These are phyloP conservation scores for Selenicereus undatus DNA, from an alignment of 148 eudicot genomes.

Conservation along the genomic window DNA sequence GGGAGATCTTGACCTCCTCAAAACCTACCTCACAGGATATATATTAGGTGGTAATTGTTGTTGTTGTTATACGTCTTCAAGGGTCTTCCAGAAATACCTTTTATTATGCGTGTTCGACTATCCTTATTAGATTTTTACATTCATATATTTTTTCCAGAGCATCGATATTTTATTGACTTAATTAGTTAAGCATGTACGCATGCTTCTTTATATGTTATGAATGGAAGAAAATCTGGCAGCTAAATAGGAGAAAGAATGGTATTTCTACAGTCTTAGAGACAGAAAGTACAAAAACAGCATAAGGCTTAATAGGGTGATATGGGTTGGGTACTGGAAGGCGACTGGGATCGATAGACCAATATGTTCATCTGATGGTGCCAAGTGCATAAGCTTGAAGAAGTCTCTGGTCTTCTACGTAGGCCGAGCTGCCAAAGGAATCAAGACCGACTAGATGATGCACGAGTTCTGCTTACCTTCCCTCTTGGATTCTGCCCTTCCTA, in stretches of 20 bases:
- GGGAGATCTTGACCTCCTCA: background rate
- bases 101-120: too few species aligned
- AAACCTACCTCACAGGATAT: background rate
- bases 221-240: conserved; percentile 58
- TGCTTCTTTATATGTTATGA: background rate
- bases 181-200: background rate
- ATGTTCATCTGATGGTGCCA: conserved; percentile 59
- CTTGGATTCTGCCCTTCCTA: conserved; percentile 36
- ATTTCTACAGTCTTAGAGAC: conserved; percentile 91
- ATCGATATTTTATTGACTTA: too few species aligned
- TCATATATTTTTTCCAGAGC: background rate
- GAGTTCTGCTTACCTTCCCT: conserved; percentile 95
- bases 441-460: conserved; percentile 99
- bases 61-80: too few species aligned
- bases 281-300: conserved; percentile 83
- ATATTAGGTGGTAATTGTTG: too few species aligned
- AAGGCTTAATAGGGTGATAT: conserved; percentile 82
- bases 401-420: conserved; percentile 94
- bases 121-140: background rate
- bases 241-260: conserved; percentile 91
- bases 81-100: too few species aligned
- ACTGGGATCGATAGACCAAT: conserved; percentile 91
- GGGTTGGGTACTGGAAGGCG: conserved; percentile 96
- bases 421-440: conserved; percentile 84
- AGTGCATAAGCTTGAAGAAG: conserved; percentile 89